These are phyloP conservation scores for Physaria fendleri DNA, from an alignment of 345 rosid genomes.

Conservation along the genomic window DNA sequence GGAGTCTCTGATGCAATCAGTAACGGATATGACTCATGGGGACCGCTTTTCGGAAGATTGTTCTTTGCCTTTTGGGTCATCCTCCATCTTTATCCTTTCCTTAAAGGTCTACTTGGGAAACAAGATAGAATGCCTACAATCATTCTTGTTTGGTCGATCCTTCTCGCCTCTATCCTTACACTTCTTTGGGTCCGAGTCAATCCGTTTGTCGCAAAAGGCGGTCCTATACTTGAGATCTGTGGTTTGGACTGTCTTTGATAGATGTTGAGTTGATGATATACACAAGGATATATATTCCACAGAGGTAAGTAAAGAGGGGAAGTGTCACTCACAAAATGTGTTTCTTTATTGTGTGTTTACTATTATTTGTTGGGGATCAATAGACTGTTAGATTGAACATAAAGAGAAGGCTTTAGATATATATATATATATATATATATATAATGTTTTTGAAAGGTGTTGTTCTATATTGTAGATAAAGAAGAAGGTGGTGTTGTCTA, in stretches of 20 bases:
- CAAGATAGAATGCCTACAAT: conserved; percentile 58
- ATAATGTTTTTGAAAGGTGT: conserved; percentile 15
- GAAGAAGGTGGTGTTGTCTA: background rate
- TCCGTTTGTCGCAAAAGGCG: conserved; percentile 49
- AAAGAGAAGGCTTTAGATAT: background rate
- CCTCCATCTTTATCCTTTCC: conserved; percentile 61
- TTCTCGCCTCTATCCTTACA: conserved; percentile 63
- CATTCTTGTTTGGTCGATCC: conserved; percentile 63
- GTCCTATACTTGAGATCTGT: conserved; percentile 54
- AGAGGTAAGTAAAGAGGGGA: conserved; percentile 22
- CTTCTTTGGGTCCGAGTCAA: conserved; percentile 59
- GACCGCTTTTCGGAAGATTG: conserved; percentile 55
- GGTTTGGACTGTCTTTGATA: conserved; percentile 54
- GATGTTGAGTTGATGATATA: background rate
- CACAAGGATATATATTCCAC: conserved; percentile 1
- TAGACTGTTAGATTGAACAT: background rate
- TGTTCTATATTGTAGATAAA: conserved; percentile 27
- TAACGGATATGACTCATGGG: conserved; percentile 67
- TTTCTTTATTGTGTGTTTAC: background rate
- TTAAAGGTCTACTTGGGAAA: conserved; percentile 53
- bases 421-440: too few species aligned
- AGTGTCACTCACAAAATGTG: conserved; percentile 8
- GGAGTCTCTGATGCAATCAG: conserved; percentile 59
- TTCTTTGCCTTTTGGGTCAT: conserved; percentile 74
- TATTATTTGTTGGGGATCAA: conserved; percentile 3